Percentiles rank a stretch among this genome's conserved stretches.
These are phyloP conservation scores for apple (Malus domestica) DNA, from an alignment of 306 rosid genomes.

Conservation along the genomic window ASM211411v1 NC_041793.1:42439001-42439500, in stretches of 20 bases:
- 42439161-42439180: constrained; percentile 34
- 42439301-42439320: constrained; percentile 23
- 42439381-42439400: neutral
- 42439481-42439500: neutral
- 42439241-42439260: constrained; percentile 7
- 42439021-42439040: no score
- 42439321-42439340: constrained; percentile 29
- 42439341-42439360: constrained; percentile 23
- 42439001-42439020: no score
- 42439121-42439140: neutral
- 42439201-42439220: constrained; percentile 23
- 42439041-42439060: no score
- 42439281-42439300: constrained; percentile 24
- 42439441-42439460: neutral
- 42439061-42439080: no score
- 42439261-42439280: constrained; percentile 4
- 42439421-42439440: neutral
- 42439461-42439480: neutral
- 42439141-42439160: constrained; percentile 21
- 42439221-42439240: constrained; percentile 22
- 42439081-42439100: neutral
- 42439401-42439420: neutral
- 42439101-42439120: neutral
- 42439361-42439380: neutral
- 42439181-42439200: constrained; percentile 21